Conservation (phyloP, 73 alveolate genomes). For the Stentor roeselii region DNA sequence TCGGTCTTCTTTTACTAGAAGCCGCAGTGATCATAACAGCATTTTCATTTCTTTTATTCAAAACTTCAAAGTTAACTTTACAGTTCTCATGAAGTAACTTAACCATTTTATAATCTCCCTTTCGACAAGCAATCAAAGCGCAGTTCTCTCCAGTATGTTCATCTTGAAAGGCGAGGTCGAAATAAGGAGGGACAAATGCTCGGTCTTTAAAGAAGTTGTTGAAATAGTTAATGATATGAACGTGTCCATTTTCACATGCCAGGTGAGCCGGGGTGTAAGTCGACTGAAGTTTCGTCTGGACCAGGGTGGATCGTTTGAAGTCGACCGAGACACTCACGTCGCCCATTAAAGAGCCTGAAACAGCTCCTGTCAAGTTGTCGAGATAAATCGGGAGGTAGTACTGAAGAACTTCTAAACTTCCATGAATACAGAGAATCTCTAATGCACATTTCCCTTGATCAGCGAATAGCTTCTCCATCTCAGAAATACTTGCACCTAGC, state of each 20-base stretch:
- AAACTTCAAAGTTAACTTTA: background rate
- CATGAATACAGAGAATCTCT: conserved; percentile 12
- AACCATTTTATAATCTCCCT: background rate
- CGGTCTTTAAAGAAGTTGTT: background rate
- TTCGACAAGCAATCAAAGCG: background rate
- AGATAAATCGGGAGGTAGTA: conserved; percentile 17
- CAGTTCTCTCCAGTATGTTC: conserved; percentile 19
- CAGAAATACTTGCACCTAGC: background rate
- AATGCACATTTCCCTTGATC: background rate
- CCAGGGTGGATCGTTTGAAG: background rate
- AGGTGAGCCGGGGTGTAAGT: background rate
- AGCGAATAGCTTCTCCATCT: background rate
- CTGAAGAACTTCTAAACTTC: background rate
- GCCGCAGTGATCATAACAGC: background rate
- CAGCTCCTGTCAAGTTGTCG: background rate
- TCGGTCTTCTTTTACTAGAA: background rate
- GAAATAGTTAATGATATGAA: background rate
- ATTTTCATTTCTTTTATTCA: background rate
- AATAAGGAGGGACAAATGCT: background rate
- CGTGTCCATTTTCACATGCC: conserved; percentile 12
- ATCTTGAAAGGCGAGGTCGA: background rate
- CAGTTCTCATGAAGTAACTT: background rate
- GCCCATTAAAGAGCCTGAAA: background rate
- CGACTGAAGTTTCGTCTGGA: no score
- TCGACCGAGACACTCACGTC: background rate